Base-by-base conservation (phyloP, 2,329 filamentous ascomycete genomes). In the Phaeoacremonium minimum region DNA sequence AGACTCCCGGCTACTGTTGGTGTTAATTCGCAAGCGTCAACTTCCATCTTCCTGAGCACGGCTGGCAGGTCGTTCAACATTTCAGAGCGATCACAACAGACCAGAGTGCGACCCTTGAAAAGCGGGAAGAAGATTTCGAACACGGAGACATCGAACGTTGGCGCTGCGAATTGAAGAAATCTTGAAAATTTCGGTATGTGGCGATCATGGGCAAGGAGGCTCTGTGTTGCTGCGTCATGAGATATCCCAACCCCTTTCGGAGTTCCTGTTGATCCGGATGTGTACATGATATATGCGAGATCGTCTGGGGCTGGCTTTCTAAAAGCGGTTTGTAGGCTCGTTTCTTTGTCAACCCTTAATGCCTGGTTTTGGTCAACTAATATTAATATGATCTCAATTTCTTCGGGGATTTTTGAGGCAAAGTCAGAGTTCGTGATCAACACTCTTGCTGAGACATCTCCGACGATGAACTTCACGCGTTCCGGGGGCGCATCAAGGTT, bases 51-150 rank as follows among this genome's bases (percentile, higher is more conserved):
- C 11, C 70, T 75, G 40, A 96, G 78, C 9, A 79, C 71, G 1
- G 64, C 71, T 1, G 85, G 79, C 15, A 96, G 73, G 51, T 95
- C 80, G 43, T 85, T 77, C 29, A 96, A 69, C 68, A 95, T 77
- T 20, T 76, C 68, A 33, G 70, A 67, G 18, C 89, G 77, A 38
- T 80, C 73, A 46, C 83, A 87, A 37, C 78, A 76, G 32, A 91
- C 77, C 3, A 96, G 64, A 0, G 87, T 95, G 15, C 67, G 67
- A 3, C 85, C 85, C 39, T 87, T 72, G 43, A 81, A 83, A 13
- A 90, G 66, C 0, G 90, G 85, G 46, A 95, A 95, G 69, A 95
- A 95, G 6, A 94, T 90, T 55, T 96, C 90, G 55, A 96, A 96
- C 6, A 95, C 83, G 0, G 87, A 95, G 7, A 96, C 90, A 58